These are phyloP conservation scores for Wallacemonas rigidus DNA, from an alignment of 208 protist genomes.

Conservation along the genomic window DNA sequence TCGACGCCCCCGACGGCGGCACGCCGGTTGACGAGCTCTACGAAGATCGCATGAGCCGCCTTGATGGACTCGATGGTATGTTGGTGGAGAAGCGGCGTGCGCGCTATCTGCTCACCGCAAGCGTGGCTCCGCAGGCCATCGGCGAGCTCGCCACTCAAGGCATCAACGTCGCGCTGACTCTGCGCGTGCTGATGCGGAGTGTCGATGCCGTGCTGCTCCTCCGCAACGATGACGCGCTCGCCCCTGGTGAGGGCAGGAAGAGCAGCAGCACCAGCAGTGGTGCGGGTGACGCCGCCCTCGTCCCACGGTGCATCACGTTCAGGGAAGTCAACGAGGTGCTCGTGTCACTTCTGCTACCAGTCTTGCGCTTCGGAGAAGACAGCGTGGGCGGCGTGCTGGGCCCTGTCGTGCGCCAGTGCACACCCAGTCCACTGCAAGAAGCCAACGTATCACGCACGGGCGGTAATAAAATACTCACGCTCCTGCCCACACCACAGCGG, in stretches of 20 bases:
- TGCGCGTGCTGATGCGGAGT: slow-evolving; percentile 58
- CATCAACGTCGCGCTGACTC: slow-evolving; percentile 75
- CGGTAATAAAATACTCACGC: slow-evolving; percentile 65
- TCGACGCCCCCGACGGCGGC: slow-evolving; percentile 47
- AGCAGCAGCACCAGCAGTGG: slow-evolving; percentile 26
- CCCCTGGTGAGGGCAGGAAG: slow-evolving; percentile 25
- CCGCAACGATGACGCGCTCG: slow-evolving; percentile 80
- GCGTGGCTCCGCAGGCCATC: slow-evolving; percentile 63
- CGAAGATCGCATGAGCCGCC: slow-evolving; percentile 52
- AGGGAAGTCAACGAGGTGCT: slow-evolving; percentile 84
- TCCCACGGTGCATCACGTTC: slow-evolving; percentile 71
- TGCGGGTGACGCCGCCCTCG: slow-evolving; percentile 16
- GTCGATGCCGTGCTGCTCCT: slow-evolving; percentile 73
- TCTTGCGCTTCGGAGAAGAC: slow-evolving; percentile 59
- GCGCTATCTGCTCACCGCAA: slow-evolving; percentile 61
- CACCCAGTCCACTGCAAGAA: slow-evolving; percentile 22
- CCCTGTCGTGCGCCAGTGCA: slow-evolving; percentile 47
- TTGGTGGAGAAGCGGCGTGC: slow-evolving; percentile 73
- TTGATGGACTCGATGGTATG: slow-evolving; percentile 78
- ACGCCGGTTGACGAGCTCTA: slow-evolving; percentile 39
- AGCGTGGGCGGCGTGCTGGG: slow-evolving; percentile 24
- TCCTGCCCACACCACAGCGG: slow-evolving; percentile 75
- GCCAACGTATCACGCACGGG: slow-evolving; percentile 26
- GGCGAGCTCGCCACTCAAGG: slow-evolving; percentile 82
- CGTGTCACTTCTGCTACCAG: slow-evolving; percentile 67